Evolutionary conservation across 441 rosid genomes (phyloP), one percentile per base, ranked within the genome.

Genomic region (Corymbia citriodora): DNA sequence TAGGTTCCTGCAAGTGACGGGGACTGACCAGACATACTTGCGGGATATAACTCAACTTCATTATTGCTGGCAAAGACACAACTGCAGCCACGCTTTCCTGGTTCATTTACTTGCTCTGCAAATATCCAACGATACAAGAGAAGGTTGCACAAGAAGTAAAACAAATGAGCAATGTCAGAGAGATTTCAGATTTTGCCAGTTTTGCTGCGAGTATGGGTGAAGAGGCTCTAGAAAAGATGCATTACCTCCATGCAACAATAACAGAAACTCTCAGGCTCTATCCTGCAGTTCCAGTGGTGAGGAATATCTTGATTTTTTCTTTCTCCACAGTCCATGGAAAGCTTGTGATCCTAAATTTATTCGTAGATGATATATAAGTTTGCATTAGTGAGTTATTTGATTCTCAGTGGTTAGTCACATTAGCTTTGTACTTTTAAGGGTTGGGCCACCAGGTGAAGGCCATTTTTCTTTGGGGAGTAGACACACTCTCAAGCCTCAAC

Each of bases 51-150:
- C 94, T 95, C 23, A 93, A 90, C 89, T 93, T 94, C 90, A 90
- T 94, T 10, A 93, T 93, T 88, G 96, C 95, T 48, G 95, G 95
- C 10, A 95, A 94, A 92, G 95, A 95, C 91, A 94, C 96, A 16
- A 95, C 96, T 14, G 95, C 95, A 55, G 91, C 93, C 59, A 25
- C 96, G 88, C 93, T 95, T 13, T 94, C 96, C 49, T 95, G 96
- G 96, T 94, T 95, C 87, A 83, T 93, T 36, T 93, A 90, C 90
- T 88, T 90, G 92, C 92, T 95, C 68, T 94, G 96, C 90, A 92
- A 91, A 55, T 54, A 93, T 65, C 95, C 94, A 16, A 8, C 3
- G 25, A 92, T 95, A 63, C 95, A 94, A 89, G 93, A 93, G 48
- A 93, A 92, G 90, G 91, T 94, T 88, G 93, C 90, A 33, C 63